A percentile compares a stretch with the other conserved stretches of the same genome.
phyloP scores from a whole-genome alignment of 768 basidiomycete genomes.

The Lentinula sp. region DNA sequence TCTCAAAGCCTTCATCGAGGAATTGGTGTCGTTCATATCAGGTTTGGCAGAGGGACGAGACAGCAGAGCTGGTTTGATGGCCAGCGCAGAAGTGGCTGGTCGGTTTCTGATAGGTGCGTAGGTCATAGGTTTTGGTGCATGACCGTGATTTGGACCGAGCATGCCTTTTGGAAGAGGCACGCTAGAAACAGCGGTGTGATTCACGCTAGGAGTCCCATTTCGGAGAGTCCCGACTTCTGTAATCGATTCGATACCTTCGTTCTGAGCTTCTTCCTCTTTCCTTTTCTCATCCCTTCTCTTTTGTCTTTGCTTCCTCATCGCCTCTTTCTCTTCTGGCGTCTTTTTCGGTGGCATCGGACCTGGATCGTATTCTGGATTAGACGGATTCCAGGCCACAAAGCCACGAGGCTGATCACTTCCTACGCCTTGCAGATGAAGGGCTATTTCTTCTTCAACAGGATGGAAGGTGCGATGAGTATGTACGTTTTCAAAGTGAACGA shows the following conservation, averaged over 20 bases:
- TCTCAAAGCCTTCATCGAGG: background rate
- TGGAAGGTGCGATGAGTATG: background rate
- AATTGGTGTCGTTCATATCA: background rate
- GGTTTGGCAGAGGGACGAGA: background rate
- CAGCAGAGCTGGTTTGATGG: background rate
- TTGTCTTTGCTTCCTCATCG: background rate
- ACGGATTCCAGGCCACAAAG: constrained; percentile 37
- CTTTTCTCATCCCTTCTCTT: background rate
- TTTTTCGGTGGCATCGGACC: constrained; percentile 32
- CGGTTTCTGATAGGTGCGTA: background rate
- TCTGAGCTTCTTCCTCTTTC: background rate
- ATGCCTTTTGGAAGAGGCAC: background rate
- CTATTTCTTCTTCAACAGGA: background rate
- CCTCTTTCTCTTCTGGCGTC: background rate
- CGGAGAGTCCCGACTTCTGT: too few relatives aligned
- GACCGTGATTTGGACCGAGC: background rate
- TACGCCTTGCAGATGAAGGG: background rate
- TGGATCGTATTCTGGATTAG: constrained; percentile 67
- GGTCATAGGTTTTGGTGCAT: too few relatives aligned
- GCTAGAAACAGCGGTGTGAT: too few relatives aligned
- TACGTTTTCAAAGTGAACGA: background rate
- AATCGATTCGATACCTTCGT: background rate
- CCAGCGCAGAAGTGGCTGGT: background rate
- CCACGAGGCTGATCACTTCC: background rate
- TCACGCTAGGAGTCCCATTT: too few relatives aligned